Evolutionary conservation across 2,329 filamentous ascomycete species (phyloP).

Genomic region (Aspergillus piperis): DNA sequence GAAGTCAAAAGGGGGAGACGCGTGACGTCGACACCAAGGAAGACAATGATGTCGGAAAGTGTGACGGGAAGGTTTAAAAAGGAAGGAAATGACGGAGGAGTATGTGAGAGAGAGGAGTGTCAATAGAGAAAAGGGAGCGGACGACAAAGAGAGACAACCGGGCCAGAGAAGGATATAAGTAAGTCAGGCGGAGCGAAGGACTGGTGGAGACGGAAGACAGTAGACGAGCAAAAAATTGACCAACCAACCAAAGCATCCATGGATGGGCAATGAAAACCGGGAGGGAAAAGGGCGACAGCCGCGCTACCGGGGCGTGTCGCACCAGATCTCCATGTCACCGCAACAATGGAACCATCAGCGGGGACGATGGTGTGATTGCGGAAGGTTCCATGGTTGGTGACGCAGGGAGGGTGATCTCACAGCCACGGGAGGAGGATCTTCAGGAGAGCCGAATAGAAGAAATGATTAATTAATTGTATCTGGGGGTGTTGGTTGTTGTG

Average conservation of each 20-base stretch:
- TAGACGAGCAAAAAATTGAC: conserved; percentile 2
- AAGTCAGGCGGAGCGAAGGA: conserved; percentile 1
- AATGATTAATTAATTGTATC: too few species aligned
- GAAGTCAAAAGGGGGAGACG: background rate
- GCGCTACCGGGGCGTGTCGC: conserved; percentile 12
- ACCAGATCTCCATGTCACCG: conserved; percentile 23
- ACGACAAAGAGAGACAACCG: background rate
- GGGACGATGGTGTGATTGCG: conserved; percentile 27
- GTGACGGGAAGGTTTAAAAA: background rate
- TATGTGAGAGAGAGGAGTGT: background rate
- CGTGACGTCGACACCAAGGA: too few species aligned
- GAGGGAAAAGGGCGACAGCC: conserved; percentile 20
- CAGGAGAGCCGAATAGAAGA: background rate
- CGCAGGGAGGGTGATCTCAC: background rate
- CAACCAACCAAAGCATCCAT: background rate
- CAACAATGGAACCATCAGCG: conserved; percentile 27
- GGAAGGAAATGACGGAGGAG: background rate
- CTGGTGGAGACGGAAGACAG: conserved; percentile 13
- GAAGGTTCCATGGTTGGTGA: conserved; percentile 3
- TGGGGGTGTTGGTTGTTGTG: too few species aligned
- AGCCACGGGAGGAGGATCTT: background rate
- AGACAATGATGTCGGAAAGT: background rate
- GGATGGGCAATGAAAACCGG: conserved; percentile 24
- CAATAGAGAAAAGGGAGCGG: background rate
- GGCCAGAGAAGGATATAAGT: conserved; percentile 13